Conservation (phyloP, 1,284 basidiomycete species). For the Marasmius fiardii region DNA sequence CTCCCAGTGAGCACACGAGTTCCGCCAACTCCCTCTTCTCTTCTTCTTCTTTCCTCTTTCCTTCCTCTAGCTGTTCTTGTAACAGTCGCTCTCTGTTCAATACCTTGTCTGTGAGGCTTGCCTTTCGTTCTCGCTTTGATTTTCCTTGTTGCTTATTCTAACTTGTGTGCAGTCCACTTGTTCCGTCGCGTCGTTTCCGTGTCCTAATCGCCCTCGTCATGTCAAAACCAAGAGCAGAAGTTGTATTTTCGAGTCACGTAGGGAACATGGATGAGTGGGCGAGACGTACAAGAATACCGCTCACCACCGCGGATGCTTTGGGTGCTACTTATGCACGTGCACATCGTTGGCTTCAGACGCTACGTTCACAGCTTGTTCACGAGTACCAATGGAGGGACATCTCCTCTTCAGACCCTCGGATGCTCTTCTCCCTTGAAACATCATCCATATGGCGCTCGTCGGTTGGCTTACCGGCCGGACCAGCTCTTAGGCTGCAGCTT, state of each 20-base stretch:
- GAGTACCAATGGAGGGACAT: conserved; percentile 67
- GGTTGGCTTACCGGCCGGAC: conserved; percentile 69
- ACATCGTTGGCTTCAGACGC: conserved; percentile 64
- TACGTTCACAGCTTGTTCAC: conserved; percentile 59
- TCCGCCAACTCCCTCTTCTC: not conserved
- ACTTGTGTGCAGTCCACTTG: not conserved
- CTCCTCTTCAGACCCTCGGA: conserved; percentile 55
- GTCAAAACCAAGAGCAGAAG: conserved; percentile 43
- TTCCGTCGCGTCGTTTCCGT: not conserved
- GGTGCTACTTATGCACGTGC: conserved; percentile 76
- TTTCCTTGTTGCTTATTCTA: not conserved
- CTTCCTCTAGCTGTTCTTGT: not conserved
- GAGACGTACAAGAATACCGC: conserved; percentile 66
- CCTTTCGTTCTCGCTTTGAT: not conserved
- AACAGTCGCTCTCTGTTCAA: not conserved
- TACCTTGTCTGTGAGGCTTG: not conserved
- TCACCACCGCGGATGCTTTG: conserved; percentile 76
- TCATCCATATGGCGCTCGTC: conserved; percentile 73
- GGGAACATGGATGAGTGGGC: conserved; percentile 80
- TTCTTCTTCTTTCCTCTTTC: conserved; percentile 1
- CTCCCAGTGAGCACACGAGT: not conserved
- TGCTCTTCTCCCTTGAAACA: conserved; percentile 75
- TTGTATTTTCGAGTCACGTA: conserved; percentile 75
- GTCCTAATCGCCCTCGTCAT: not conserved
- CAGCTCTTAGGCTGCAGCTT: conserved; percentile 66